Base-by-base conservation (phyloP, 2,329 filamentous ascomycete genomes). In the Aspergillus sp. region DNA sequence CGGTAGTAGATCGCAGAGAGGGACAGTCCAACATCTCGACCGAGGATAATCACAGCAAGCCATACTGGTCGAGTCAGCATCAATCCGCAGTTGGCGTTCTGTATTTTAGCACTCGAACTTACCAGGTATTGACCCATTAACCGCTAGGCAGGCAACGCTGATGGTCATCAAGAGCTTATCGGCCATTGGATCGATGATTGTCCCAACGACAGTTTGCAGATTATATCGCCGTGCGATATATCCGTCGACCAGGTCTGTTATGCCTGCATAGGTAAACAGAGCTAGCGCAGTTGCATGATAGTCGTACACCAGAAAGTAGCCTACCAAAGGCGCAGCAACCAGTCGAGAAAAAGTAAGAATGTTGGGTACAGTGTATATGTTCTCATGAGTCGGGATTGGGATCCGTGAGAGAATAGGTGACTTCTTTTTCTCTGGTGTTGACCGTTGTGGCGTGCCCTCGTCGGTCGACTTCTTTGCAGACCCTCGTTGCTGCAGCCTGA, bases 301-400 rank as follows among this genome's bases (percentile, higher is more conserved):
- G 73, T 95, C 90, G 68, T 96, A 86, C 3, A 98, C 83, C 61
- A 99, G 89, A 23, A 95, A 87, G 75, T 97, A 98, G 59, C 94
- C 95, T 51, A 97, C 87, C 31, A 91, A 83, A 0, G 95, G 95
- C 0, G 95, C 91, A 1, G 91, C 90, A 54, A 91, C 75, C 45
- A 99, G 86, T 3, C 95, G 91, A 2, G 92, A 91, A 68, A 94
- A 89, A 1, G 95, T 99, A 57, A 99, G 85, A 64, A 96, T 83
- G 75, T 99, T 99, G 46, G 95, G 95, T n/a, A 99, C 74, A 41
- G 92, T 99, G 81, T 96, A 97, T 73, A 99, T 97, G 74, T 99
- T 93, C 79, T 99, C 95, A 74, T 89, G 91, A 3, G 68, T 66
- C 45, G 72, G 68, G 19, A 73, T 65, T 47, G 73, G 68, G 62